Evolutionary conservation across 768 basidiomycete genomes (phyloP), one percentile per base, ranked within the genome.

Genomic region (Suillus occidentalis): DNA sequence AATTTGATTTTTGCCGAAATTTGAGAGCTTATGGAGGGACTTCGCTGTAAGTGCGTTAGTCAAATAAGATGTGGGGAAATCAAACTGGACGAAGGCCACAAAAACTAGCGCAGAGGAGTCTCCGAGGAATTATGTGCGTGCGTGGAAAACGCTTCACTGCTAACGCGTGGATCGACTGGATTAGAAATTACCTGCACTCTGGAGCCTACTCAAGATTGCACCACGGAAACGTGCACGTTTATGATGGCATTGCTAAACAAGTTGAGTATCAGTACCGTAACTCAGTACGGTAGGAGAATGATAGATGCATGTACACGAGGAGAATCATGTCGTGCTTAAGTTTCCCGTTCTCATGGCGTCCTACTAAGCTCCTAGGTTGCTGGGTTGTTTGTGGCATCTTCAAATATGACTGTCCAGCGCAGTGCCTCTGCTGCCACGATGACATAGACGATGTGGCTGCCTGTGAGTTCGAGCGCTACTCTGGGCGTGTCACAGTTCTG

Each of bases 321-420:
- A 99, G 86, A 74, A 98, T 99, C 97, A 99, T 99, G 82, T 43
- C 18, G 8, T 99, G 97, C 85, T 97, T 98, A 69, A 99, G 79
- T 80, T 98, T 99, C 59, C 97, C 97, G 69, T 87, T 89, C 72
- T 99, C 97, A 72, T 99, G 87, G 84, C 65, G 87, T 83, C 67
- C 93, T 85, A 57, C 93, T 85, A 58, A 97, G 85, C 69, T 98
- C 95, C 68, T 89, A 84, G 2, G 86, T 85, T 20, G 92, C 87
- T 7, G 92, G 93, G 25, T 85, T 83, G 76, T 94, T 93, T 42
- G 84, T 81, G 58, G 78, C 82, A 69, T 89, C 88, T 72, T 94
- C 92, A 45, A 86, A 87, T 56, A 94, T 84, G 67, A 94, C 79
- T 10, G 92, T 94, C 73, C 93, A 91, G 74, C 91, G 94, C 72